Conservation (phyloP, 371 early-diverging fungal genomes). For the Fennellomyces sp. region DNA sequence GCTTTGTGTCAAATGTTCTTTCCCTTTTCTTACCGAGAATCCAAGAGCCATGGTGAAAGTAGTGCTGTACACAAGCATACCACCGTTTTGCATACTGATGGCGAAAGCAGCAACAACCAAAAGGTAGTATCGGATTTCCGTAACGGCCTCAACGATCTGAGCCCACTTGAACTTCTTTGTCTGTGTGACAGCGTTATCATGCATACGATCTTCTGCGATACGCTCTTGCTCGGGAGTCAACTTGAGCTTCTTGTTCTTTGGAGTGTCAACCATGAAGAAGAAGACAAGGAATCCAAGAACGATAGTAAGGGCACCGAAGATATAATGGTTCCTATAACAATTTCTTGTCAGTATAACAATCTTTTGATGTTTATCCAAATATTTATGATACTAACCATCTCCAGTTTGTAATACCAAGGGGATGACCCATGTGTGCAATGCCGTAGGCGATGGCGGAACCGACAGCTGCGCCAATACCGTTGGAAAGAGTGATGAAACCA, state of each 20-base stretch:
- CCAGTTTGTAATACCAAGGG: conserved; percentile 19
- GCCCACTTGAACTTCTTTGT: conserved; percentile 17
- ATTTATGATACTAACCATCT: conserved; percentile 22
- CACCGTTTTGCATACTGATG: conserved; percentile 34
- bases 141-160: conserved; percentile 31
- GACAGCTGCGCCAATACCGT: conserved; percentile 24
- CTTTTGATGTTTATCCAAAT: too few species aligned
- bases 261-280: conserved; percentile 31
- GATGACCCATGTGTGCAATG: conserved; percentile 20
- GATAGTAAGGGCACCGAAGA: conserved; percentile 32
- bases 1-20: too few species aligned
- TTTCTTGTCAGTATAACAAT: not conserved
- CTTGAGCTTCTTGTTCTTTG: conserved; percentile 16
- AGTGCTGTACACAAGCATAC: conserved; percentile 31
- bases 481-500: conserved; percentile 24
- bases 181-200: conserved; percentile 34
- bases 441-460: conserved; percentile 28
- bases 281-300: conserved; percentile 26
- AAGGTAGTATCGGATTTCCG: conserved; percentile 33
- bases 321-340: conserved; percentile 28
- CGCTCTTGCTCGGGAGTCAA: conserved; percentile 31
- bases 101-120: conserved; percentile 16
- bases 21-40: conserved; percentile 41
- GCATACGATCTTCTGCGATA: conserved; percentile 30
- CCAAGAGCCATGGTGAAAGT: conserved; percentile 31